These are phyloP conservation scores for Pisolithus albus DNA, from an alignment of 768 basidiomycete genomes.

Conservation along the genomic window DNA sequence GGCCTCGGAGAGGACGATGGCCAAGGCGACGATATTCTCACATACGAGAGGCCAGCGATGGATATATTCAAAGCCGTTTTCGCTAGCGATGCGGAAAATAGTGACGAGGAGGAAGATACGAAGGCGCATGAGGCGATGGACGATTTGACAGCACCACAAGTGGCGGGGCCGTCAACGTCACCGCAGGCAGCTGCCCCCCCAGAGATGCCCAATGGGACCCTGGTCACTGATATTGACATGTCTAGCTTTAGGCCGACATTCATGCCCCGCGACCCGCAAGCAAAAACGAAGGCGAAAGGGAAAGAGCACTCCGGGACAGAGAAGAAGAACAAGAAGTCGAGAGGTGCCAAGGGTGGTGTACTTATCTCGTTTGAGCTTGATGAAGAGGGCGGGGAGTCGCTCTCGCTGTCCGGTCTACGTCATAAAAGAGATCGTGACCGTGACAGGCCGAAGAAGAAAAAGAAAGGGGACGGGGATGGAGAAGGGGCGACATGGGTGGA, in stretches of 20 bases:
- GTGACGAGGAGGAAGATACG: slow-evolving; percentile 50
- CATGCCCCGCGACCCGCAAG: slow-evolving; percentile 42
- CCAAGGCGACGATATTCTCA: slow-evolving; percentile 82
- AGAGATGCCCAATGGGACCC: background rate
- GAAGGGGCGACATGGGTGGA: slow-evolving; percentile 67
- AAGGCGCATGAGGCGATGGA: slow-evolving; percentile 11
- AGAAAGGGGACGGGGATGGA: slow-evolving; percentile 32
- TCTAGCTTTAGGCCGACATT: slow-evolving; percentile 88
- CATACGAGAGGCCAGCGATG: slow-evolving; percentile 81
- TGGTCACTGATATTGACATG: slow-evolving; percentile 38
- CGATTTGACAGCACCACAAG: background rate
- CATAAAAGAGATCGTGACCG: slow-evolving; percentile 32
- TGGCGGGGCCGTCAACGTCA: slow-evolving; percentile 6
- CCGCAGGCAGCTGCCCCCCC: background rate
- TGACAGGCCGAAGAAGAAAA: slow-evolving; percentile 34
- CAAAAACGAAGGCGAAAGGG: slow-evolving; percentile 32
- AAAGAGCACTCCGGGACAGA: slow-evolving; percentile 41
- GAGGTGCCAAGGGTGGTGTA: slow-evolving; percentile 30
- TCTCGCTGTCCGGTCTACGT: slow-evolving; percentile 20
- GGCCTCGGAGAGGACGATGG: slow-evolving; percentile 89
- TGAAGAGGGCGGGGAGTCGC: slow-evolving; percentile 44
- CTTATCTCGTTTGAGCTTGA: slow-evolving; percentile 77
- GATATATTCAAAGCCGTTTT: slow-evolving; percentile 98
- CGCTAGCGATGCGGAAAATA: slow-evolving; percentile 88
- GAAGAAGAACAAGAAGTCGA: slow-evolving; percentile 42